phyloP scores from a whole-genome alignment of 75 land plant species.

The Sequoia sempervirens region DNA sequence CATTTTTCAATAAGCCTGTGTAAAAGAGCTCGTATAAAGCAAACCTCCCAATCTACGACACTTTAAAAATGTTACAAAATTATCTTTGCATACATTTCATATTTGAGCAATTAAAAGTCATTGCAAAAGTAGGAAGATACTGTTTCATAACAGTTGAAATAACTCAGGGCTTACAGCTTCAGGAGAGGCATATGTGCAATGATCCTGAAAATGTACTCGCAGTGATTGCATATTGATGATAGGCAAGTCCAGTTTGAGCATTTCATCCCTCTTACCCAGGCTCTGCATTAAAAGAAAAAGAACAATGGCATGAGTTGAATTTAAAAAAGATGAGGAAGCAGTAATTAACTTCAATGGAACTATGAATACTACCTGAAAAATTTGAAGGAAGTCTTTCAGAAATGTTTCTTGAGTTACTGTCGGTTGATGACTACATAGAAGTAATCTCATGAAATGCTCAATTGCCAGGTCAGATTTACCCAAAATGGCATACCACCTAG shows the following conservation, averaged over 20 bases:
- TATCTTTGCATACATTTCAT: background rate
- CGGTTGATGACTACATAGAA: conserved; percentile 89
- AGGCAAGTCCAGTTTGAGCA: conserved; percentile 63
- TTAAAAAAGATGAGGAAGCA: background rate
- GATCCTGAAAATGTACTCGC: conserved; percentile 81
- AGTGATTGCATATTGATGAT: conserved; percentile 50
- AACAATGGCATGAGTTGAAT: background rate
- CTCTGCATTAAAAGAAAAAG: conserved; percentile 33
- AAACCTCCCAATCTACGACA: background rate
- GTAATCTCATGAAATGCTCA: conserved; percentile 63
- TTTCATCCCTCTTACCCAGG: conserved; percentile 48
- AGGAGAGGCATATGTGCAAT: conserved; percentile 83
- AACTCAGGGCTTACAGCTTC: conserved; percentile 65
- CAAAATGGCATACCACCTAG: conserved; percentile 72
- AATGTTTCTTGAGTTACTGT: conserved; percentile 66
- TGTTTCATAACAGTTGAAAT: background rate
- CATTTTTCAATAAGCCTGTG: background rate
- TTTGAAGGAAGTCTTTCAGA: conserved; percentile 62
- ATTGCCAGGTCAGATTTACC: conserved; percentile 71
- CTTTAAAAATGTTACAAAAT: background rate
- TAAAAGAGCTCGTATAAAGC: background rate
- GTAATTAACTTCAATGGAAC: background rate
- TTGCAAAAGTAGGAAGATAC: background rate
- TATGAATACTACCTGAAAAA: conserved; percentile 55
- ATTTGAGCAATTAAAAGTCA: background rate